Percentiles rank a stretch among this genome's conserved stretches.
Conservation (phyloP, 2,329 filamentous ascomycete species). For the Fusarium equiseti region DNA sequence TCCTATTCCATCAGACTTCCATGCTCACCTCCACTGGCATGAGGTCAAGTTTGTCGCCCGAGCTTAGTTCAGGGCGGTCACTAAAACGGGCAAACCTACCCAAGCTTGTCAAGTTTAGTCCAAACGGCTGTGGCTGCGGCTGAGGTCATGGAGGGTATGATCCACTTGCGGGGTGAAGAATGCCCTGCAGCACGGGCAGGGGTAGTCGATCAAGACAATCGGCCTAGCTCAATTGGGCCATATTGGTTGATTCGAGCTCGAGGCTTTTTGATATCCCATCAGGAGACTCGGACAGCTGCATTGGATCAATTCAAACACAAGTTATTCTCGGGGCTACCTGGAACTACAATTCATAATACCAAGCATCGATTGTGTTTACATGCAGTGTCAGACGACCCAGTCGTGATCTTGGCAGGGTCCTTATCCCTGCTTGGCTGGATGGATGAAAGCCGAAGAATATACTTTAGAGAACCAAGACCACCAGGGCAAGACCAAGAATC, state of each 20-base stretch:
- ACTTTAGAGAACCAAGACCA: neutral
- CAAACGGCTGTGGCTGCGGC: constrained; percentile 1
- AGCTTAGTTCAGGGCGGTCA: neutral
- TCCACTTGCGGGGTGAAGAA: neutral
- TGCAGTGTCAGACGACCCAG: neutral
- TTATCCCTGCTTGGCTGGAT: neutral
- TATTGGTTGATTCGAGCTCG: neutral
- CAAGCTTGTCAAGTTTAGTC: neutral
- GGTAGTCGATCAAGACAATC: neutral
- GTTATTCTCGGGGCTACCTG: neutral
- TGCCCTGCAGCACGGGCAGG: neutral
- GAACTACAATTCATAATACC: neutral
- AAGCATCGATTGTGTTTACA: neutral
- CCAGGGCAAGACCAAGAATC: neutral
- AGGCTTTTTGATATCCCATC: neutral
- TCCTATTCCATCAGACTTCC: neutral
- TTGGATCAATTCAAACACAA: neutral
- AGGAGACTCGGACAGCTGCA: neutral
- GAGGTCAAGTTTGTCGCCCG: neutral
- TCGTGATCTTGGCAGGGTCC: neutral
- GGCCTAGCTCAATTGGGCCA: neutral
- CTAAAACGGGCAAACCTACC: neutral
- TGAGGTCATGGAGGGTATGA: neutral
- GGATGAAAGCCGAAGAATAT: neutral
- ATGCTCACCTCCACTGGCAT: neutral